A percentile compares a stretch with the other conserved stretches of the same genome.
Conservation (phyloP, 75 land plant genomes). For the Pinus tabuliformis region DNA sequence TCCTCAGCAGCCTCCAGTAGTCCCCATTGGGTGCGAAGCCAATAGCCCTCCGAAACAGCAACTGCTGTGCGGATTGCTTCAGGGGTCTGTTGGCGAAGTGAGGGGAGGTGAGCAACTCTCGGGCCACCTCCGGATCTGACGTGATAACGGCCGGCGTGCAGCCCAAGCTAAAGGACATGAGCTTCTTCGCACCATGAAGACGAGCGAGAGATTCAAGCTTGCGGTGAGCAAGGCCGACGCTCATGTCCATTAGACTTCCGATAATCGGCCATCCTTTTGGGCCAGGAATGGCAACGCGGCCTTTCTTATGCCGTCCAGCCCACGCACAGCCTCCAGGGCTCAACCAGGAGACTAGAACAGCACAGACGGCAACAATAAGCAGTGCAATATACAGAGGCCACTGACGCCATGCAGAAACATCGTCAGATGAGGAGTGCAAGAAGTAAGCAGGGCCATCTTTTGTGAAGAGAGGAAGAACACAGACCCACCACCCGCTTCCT, state of each 20-base stretch:
- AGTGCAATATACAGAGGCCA: slow-evolving; percentile 2
- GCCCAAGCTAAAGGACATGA: slow-evolving; percentile 68
- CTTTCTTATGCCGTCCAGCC: slow-evolving; percentile 37
- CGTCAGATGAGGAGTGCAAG: background rate
- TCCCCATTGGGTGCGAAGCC: slow-evolving; percentile 65
- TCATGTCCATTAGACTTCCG: slow-evolving; percentile 28
- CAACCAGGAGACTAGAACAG: slow-evolving; percentile 30
- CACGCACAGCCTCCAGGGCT: slow-evolving; percentile 62
- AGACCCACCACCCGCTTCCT: slow-evolving; percentile 29
- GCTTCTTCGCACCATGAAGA: slow-evolving; percentile 14
- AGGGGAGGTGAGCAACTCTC: slow-evolving; percentile 49
- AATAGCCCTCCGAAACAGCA: slow-evolving; percentile 66
- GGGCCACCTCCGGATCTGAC: slow-evolving; percentile 31
- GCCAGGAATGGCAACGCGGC: slow-evolving; percentile 36
- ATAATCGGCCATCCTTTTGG: slow-evolving; percentile 39
- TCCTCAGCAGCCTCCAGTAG: slow-evolving; percentile 62
- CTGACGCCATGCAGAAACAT: slow-evolving; percentile 2
- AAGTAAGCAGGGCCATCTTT: slow-evolving; percentile 4
- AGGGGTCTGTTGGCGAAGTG: slow-evolving; percentile 63
- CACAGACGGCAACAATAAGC: background rate
- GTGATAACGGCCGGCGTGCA: slow-evolving; percentile 41
- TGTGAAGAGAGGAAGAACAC: slow-evolving; percentile 30
- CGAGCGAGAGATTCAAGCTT: slow-evolving; percentile 25
- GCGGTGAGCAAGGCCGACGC: slow-evolving; percentile 34
- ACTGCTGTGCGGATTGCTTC: slow-evolving; percentile 53